Evolutionary conservation across 345 rosid genomes (phyloP).

Genomic region (Melaleuca quinquenervia): DNA sequence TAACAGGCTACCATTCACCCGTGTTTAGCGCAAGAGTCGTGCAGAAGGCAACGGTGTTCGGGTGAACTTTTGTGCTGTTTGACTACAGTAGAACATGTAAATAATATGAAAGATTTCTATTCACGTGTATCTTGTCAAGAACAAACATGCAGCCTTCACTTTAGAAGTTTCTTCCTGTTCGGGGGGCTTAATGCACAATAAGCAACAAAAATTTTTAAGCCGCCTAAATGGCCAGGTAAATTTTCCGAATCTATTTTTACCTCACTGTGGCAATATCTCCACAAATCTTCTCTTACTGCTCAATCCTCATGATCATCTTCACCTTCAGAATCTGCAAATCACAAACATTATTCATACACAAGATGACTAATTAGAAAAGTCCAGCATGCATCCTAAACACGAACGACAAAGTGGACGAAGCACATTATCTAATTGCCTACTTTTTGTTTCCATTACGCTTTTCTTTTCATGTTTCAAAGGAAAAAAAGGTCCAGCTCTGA

Average conservation of each 20-base stretch:
- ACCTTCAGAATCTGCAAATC: constrained; percentile 26
- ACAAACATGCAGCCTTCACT: not conserved
- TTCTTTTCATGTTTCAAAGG: not conserved
- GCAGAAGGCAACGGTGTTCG: not conserved
- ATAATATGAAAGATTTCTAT: not conserved
- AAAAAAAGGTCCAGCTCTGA: not conserved
- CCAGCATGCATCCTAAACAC: not conserved
- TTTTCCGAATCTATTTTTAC: not conserved
- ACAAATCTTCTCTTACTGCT: not conserved
- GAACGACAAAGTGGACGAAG: not conserved
- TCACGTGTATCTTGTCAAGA: not conserved
- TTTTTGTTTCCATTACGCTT: not conserved
- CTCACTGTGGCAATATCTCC: not conserved
- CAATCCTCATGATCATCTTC: constrained; percentile 43
- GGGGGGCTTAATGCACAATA: not conserved
- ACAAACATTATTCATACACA: not conserved
- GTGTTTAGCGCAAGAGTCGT: not conserved
- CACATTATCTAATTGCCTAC: not conserved
- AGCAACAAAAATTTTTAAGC: not conserved
- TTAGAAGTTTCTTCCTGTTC: not conserved
- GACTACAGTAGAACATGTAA: not conserved
- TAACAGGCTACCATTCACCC: not conserved
- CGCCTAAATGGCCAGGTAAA: not conserved
- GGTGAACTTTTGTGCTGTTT: not conserved
- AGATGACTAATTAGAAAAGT: not conserved